These are phyloP conservation scores for Thalia dealbata DNA, from an alignment of 176 grass and related monocot species.

Conservation along the genomic window DNA sequence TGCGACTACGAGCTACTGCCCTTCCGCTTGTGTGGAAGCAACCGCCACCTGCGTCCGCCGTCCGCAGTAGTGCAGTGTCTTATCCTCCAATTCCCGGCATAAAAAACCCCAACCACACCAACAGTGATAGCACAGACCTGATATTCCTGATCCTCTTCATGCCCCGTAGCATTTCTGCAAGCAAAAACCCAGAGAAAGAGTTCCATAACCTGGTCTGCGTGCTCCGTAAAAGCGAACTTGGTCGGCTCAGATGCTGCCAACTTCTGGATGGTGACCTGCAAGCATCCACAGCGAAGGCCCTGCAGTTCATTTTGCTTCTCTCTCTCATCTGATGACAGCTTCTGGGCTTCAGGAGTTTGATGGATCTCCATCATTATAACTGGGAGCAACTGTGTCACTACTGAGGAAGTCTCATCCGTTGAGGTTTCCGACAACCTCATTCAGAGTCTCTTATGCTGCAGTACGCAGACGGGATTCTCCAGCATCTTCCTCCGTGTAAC, in stretches of 20 bases:
- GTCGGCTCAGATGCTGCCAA: constrained; percentile 10
- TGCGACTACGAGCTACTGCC: too few relatives aligned
- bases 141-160: constrained; percentile 19
- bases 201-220: constrained; percentile 19
- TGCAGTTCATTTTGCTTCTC: constrained; percentile 21
- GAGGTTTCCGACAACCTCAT: constrained; percentile 12
- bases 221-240: constrained; percentile 13
- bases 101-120: constrained; percentile 14
- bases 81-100: constrained; percentile 19
- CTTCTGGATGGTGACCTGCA: constrained; percentile 22
- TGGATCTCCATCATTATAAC: constrained; percentile 20
- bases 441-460: constrained; percentile 16
- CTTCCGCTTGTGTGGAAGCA: background rate
- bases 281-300: constrained; percentile 16
- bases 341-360: constrained; percentile 9
- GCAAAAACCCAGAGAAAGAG: constrained; percentile 8
- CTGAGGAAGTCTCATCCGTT: constrained; percentile 7
- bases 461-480: constrained; percentile 5
- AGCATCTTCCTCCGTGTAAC: constrained; percentile 17
- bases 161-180: constrained; percentile 14
- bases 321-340: constrained; percentile 16
- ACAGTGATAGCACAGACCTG: constrained; percentile 18
- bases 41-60: background rate
- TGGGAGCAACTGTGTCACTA: constrained; percentile 11
- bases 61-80: constrained; percentile 9